Percentiles rank a stretch among this genome's conserved stretches.
phyloP scores from a whole-genome alignment of 352 stramenopile species.

The Phytophthora vignae region DNA sequence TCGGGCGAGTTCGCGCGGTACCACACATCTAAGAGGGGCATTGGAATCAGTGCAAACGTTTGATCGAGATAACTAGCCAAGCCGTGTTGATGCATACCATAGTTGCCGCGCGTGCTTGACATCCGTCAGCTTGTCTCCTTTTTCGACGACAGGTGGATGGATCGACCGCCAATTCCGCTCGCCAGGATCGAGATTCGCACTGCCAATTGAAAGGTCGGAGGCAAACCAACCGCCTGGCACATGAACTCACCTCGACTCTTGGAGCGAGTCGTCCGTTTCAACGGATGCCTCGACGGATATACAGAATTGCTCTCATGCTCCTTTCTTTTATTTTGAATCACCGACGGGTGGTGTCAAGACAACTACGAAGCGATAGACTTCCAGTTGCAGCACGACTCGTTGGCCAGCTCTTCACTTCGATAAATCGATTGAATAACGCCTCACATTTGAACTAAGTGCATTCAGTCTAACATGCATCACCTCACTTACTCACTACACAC shows the following conservation, averaged over 20 bases:
- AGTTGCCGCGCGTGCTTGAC: slow-evolving; percentile 31
- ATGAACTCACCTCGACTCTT: slow-evolving; percentile 12
- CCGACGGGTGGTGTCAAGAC: not conserved
- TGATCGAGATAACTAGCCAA: not conserved
- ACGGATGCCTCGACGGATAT: not conserved
- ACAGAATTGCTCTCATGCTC: not conserved
- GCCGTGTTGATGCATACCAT: slow-evolving; percentile 15
- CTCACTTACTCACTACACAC: not conserved
- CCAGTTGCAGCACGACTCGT: too few species aligned
- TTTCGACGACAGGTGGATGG: too few species aligned
- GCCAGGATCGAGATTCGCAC: not conserved
- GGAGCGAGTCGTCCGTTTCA: slow-evolving; percentile 24
- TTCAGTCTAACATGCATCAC: slow-evolving; percentile 7
- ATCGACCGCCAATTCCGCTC: not conserved
- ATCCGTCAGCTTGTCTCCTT: slow-evolving; percentile 2
- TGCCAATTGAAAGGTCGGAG: slow-evolving; percentile 22
- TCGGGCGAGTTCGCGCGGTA: slow-evolving; percentile 70
- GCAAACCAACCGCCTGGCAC: not conserved
- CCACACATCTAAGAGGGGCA: slow-evolving; percentile 61
- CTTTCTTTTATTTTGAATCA: not conserved
- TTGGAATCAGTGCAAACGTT: not conserved
- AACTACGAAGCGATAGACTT: too few species aligned
- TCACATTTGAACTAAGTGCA: not conserved
- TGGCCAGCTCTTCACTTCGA: too few species aligned
- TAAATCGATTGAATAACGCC: too few species aligned